Evolutionary conservation across 139 green algal genomes (phyloP).

Genomic region (Nannochloris sp.): DNA sequence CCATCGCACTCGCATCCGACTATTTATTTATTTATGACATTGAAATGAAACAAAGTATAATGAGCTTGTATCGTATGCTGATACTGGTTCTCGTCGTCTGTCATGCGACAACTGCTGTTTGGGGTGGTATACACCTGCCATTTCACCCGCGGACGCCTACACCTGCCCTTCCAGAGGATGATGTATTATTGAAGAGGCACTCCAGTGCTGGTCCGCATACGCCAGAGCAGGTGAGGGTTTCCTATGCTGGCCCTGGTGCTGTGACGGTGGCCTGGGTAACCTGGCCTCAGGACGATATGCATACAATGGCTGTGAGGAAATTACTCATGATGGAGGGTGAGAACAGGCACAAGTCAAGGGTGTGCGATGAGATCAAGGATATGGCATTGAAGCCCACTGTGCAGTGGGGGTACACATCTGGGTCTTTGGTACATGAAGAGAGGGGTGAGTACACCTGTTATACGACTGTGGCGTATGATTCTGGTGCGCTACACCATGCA

Average conservation of each 20-base stretch:
- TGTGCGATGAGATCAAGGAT: background rate
- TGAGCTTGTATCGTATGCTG: too few species aligned
- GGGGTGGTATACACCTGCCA: background rate
- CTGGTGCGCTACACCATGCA: constrained; percentile 41
- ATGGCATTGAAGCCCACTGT: constrained; percentile 10
- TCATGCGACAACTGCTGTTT: too few species aligned
- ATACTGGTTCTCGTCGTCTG: too few species aligned
- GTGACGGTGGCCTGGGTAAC: constrained; percentile 33
- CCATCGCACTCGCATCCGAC: too few species aligned
- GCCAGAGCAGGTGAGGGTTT: constrained; percentile 23
- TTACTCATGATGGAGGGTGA: background rate
- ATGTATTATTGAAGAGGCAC: constrained; percentile 2
- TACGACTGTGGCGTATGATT: constrained; percentile 18
- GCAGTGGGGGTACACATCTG: constrained; percentile 3
- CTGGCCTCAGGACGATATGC: constrained; percentile 5
- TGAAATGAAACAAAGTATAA: too few species aligned
- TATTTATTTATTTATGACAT: background rate
- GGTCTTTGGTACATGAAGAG: constrained; percentile 1
- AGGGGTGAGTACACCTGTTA: constrained; percentile 5
- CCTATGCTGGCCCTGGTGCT: constrained; percentile 16
- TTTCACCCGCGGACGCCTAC: background rate
- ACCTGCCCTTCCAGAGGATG: background rate
- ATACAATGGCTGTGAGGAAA: background rate
- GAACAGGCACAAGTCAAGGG: background rate
- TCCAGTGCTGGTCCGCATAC: constrained; percentile 2